phyloP scores from a whole-genome alignment of 257 asterid species.

The Fraxinus quadrangulata region DNA sequence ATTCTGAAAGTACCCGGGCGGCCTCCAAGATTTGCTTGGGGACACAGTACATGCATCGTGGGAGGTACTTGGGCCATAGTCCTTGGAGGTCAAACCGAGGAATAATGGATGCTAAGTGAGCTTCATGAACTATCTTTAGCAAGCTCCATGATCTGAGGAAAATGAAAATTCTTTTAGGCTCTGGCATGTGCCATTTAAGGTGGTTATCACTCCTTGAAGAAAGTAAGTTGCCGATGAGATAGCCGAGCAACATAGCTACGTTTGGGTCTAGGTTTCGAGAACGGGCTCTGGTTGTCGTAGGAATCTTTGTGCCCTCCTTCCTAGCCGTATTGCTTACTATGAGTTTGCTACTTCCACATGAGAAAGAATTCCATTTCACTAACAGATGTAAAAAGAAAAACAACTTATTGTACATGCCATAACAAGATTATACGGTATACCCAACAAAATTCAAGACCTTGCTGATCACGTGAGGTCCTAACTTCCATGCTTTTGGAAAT shows the following conservation, averaged over 20 bases:
- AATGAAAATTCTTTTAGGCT: constrained; percentile 26
- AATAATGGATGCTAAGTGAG: constrained; percentile 93
- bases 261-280: not conserved
- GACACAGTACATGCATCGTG: constrained; percentile 86
- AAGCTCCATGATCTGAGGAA: constrained; percentile 44
- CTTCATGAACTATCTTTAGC: constrained; percentile 84
- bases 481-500: not conserved
- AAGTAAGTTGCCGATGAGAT: too few species aligned
- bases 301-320: not conserved
- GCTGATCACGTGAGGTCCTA: not conserved
- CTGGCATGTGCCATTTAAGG: not conserved
- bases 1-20: constrained; percentile 80
- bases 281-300: too few species aligned
- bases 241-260: not conserved
- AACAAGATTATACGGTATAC: not conserved
- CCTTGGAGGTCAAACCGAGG: constrained; percentile 95
- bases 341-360: not conserved
- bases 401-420: not conserved
- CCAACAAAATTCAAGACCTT: not conserved
- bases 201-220: too few species aligned
- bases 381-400: not conserved
- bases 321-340: not conserved
- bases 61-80: constrained; percentile 93
- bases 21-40: constrained; percentile 96
- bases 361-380: not conserved